Evolutionary conservation across 1,284 basidiomycete species (phyloP).

Genomic region (Phellopilus nigrolimitatus): DNA sequence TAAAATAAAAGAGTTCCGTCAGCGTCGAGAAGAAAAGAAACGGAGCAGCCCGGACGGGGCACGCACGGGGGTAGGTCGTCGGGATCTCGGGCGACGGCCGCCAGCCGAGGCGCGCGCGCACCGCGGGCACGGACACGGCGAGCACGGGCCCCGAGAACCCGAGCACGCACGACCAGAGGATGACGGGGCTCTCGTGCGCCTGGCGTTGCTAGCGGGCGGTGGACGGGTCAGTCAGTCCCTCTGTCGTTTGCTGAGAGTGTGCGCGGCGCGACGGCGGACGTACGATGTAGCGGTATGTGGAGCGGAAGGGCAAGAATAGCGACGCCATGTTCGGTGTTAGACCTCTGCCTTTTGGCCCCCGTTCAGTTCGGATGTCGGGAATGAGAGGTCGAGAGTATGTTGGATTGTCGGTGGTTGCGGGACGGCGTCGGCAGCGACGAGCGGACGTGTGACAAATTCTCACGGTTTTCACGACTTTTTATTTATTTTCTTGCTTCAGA

Average conservation of each 20-base stretch:
- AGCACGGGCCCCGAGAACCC: conserved; percentile 76
- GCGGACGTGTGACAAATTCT: too few species aligned
- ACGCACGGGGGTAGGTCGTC: conserved; percentile 82
- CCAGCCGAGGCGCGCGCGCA: conserved; percentile 74
- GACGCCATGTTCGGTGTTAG: conserved; percentile 36
- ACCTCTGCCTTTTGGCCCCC: background rate
- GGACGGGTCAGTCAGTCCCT: conserved; percentile 35
- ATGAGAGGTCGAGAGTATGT: too few species aligned
- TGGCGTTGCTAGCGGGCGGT: conserved; percentile 55
- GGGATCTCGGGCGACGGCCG: conserved; percentile 73
- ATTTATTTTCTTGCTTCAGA: too few species aligned
- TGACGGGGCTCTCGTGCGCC: conserved; percentile 89
- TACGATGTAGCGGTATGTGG: conserved; percentile 50
- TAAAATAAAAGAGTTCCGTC: background rate
- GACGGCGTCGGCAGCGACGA: too few species aligned
- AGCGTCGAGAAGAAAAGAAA: background rate
- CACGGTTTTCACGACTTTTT: too few species aligned
- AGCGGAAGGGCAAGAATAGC: conserved; percentile 39
- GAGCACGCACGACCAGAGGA: conserved; percentile 84
- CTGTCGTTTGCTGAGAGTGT: background rate
- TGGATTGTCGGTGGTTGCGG: too few species aligned
- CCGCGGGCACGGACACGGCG: conserved; percentile 73
- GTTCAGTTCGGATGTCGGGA: too few species aligned
- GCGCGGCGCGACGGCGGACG: background rate
- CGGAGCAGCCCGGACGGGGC: background rate